These are phyloP conservation scores for Ophiostoma novo-ulmi DNA, from an alignment of 2,329 filamentous ascomycete genomes.

Conservation along the genomic window DNA sequence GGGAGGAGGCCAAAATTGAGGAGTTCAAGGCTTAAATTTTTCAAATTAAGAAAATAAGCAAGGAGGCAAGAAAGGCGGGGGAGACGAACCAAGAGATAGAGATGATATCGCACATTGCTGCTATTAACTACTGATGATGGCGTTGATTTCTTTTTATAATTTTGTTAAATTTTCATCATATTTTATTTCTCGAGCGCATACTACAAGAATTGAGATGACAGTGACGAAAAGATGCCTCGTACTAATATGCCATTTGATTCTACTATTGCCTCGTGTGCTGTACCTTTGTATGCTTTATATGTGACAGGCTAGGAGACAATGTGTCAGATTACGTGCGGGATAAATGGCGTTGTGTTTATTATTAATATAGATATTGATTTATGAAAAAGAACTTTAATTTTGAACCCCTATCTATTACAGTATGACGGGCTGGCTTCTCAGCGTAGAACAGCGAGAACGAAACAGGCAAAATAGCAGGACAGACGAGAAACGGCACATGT, in stretches of 20 bases:
- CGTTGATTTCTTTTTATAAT: slow-evolving; percentile 13
- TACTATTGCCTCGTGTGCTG: not conserved
- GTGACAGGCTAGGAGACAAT: no score
- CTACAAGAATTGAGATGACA: not conserved
- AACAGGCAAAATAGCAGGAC: not conserved
- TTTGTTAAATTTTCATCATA: slow-evolving; percentile 12
- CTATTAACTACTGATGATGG: slow-evolving; percentile 13
- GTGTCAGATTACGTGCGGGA: not conserved
- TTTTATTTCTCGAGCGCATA: not conserved
- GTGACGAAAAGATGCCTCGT: no score
- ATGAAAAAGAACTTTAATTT: not conserved
- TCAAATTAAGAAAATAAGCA: not conserved
- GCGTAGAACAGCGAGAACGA: not conserved
- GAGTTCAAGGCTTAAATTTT: slow-evolving; percentile 54
- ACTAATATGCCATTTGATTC: not conserved
- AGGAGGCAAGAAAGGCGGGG: not conserved
- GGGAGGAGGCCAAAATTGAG: slow-evolving; percentile 55
- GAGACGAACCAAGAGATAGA: slow-evolving; percentile 1
- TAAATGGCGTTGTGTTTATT: not conserved
- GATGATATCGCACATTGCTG: slow-evolving; percentile 12
- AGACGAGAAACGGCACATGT: not conserved
- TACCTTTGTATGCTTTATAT: not conserved
- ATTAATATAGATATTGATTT: not conserved
- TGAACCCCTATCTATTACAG: slow-evolving; percentile 1
- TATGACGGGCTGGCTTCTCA: not conserved